Evolutionary conservation across 306 rosid genomes (phyloP).

Genomic region (Inga leiocalycina): DNA sequence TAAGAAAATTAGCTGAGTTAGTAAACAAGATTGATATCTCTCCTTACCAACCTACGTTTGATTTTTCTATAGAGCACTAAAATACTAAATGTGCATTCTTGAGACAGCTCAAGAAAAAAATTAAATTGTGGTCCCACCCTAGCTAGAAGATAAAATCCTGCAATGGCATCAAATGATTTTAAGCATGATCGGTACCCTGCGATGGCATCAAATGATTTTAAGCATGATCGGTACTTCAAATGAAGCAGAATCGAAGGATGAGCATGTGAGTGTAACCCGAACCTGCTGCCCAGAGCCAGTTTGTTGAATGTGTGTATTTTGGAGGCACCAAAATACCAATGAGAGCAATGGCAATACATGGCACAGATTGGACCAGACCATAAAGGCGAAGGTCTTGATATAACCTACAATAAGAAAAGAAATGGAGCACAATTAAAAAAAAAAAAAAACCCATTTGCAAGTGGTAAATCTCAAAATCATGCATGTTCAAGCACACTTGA

Average conservation of each 20-base stretch:
- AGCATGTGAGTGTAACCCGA: conserved; percentile 11
- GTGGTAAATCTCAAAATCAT: conserved; percentile 7
- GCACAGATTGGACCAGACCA: conserved; percentile 76
- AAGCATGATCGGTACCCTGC: no score
- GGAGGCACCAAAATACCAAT: conserved; percentile 91
- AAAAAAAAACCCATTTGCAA: conserved; percentile 30
- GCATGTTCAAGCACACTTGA: conserved; percentile 10
- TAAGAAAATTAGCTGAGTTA: neutral
- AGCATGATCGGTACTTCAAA: conserved; percentile 14
- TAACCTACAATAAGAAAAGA: conserved; percentile 45
- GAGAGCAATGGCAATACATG: conserved; percentile 81
- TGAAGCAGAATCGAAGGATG: neutral
- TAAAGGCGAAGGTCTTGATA: conserved; percentile 91
- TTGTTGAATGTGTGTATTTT: conserved; percentile 86
- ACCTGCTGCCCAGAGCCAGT: conserved; percentile 99
- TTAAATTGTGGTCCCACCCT: conserved; percentile 40
- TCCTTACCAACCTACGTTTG: neutral
- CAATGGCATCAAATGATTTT: no score
- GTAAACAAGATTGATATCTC: neutral
- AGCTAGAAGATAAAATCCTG: conserved; percentile 86
- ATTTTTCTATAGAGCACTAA: neutral
- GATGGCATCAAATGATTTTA: conserved; percentile 7
- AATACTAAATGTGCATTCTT: neutral
- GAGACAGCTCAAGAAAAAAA: neutral
- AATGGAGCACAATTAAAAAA: conserved; percentile 2